Percentiles rank a stretch among this genome's conserved stretches.
These are phyloP conservation scores for Rhododendron mucronatum DNA, from an alignment of 148 eudicot genomes.

Conservation along the genomic window DNA sequence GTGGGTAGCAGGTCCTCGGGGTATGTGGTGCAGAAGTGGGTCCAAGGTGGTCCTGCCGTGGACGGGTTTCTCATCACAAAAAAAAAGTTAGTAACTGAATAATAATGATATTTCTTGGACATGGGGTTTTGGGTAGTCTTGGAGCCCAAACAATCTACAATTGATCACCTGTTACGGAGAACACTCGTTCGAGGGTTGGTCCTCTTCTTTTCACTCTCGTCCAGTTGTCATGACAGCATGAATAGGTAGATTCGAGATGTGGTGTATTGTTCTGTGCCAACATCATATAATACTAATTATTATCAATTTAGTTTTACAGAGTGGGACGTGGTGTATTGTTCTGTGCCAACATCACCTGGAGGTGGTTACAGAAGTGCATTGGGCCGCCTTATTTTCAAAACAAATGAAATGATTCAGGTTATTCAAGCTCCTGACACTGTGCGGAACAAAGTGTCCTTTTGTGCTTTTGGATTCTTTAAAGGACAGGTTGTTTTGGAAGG, in stretches of 20 bases:
- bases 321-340: conserved; percentile 97
- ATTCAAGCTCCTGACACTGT: conserved; percentile 85
- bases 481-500: conserved; percentile 93
- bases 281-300: conserved; percentile 29
- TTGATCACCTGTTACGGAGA: background rate
- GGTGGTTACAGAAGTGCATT: conserved; percentile 89
- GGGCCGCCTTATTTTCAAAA: conserved; percentile 79
- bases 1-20: background rate
- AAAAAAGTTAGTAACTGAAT: background rate
- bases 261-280: conserved; percentile 85
- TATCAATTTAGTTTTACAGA: conserved; percentile 34
- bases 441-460: conserved; percentile 71
- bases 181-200: background rate
- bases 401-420: conserved; percentile 89
- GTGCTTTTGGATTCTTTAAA: conserved; percentile 76
- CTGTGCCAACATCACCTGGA: conserved; percentile 95
- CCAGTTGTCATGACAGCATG: background rate
- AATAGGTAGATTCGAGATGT: conserved; percentile 53
- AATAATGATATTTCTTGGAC: background rate
- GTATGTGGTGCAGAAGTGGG: background rate
- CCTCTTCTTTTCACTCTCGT: background rate
- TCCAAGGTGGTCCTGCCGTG: background rate
- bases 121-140: background rate
- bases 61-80: background rate
- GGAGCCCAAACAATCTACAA: background rate